Evolutionary conservation across 2,329 filamentous ascomycete species (phyloP).

Genomic region (Cercospora zeina): DNA sequence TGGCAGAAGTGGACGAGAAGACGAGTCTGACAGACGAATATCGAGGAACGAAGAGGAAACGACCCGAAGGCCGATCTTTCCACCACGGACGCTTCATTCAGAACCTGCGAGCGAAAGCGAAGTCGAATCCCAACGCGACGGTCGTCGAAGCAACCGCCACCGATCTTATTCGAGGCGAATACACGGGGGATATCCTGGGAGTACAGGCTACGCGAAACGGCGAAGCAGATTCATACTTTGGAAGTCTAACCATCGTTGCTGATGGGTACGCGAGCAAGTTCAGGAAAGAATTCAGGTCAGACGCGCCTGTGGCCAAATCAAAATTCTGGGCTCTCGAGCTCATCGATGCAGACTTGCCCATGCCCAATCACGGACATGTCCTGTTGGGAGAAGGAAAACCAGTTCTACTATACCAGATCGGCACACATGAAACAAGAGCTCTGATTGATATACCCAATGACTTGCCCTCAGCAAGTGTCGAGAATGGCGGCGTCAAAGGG

Average conservation of each 20-base stretch:
- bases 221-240: conserved; percentile 75
- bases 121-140: conserved; percentile 76
- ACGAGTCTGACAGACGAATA: conserved; percentile 37
- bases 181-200: conserved; percentile 73
- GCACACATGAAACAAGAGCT: conserved; percentile 86
- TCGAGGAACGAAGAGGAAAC: conserved; percentile 43
- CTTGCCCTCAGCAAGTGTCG: conserved; percentile 69
- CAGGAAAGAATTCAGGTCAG: conserved; percentile 72
- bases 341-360: conserved; percentile 78
- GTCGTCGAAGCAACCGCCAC: conserved; percentile 87
- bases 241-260: conserved; percentile 79
- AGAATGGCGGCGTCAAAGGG: conserved; percentile 77
- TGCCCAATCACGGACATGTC: conserved; percentile 78
- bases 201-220: conserved; percentile 72
- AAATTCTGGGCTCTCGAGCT: conserved; percentile 95
- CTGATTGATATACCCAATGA: conserved; percentile 84
- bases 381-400: conserved; percentile 76
- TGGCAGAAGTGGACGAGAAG: conserved; percentile 39
- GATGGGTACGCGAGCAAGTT: conserved; percentile 94
- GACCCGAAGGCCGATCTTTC: conserved; percentile 75
- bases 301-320: conserved; percentile 69
- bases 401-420: conserved; percentile 94
- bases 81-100: conserved; percentile 94
- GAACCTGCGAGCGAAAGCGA: conserved; percentile 73
- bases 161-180: conserved; percentile 68